Conservation (phyloP, 176 grass and related monocot genomes). For the Musa schizocarpa region DNA sequence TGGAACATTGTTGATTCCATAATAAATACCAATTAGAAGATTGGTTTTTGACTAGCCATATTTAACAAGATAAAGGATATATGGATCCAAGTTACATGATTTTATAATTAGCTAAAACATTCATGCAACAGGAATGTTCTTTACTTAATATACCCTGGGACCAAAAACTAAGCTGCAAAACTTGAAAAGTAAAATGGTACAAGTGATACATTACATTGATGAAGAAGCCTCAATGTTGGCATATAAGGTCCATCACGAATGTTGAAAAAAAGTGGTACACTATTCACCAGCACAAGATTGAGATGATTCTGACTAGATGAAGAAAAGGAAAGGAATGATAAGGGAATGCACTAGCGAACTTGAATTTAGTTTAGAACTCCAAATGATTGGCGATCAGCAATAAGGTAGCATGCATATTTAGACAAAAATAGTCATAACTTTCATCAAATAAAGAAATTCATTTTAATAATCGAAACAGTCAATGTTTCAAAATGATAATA, state of each 20-base stretch:
- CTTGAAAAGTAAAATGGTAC: background rate
- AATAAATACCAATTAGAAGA: background rate
- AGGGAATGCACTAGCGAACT: background rate
- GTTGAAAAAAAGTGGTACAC: slow-evolving; percentile 92
- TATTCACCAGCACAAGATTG: slow-evolving; percentile 98
- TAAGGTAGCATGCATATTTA: background rate
- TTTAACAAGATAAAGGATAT: background rate
- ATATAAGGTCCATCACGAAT: slow-evolving; percentile 94
- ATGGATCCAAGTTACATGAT: background rate
- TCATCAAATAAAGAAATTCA: no score
- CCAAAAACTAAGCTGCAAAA: slow-evolving; percentile 12
- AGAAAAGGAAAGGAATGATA: slow-evolving; percentile 13
- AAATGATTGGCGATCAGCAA: background rate
- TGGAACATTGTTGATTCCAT: background rate
- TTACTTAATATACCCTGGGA: background rate
- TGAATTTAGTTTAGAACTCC: background rate
- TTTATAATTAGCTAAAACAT: background rate
- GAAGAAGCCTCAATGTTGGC: slow-evolving; percentile 94
- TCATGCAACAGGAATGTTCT: background rate
- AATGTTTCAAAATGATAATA: no score
- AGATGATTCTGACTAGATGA: slow-evolving; percentile 92
- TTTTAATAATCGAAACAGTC: no score
- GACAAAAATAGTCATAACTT: background rate
- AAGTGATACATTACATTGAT: slow-evolving; percentile 64
- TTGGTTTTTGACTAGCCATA: background rate